Evolutionary conservation across 2,329 filamentous ascomycete species (phyloP), one percentile per base, ranked within the genome.

Genomic region (Mycogone perniciosa): DNA sequence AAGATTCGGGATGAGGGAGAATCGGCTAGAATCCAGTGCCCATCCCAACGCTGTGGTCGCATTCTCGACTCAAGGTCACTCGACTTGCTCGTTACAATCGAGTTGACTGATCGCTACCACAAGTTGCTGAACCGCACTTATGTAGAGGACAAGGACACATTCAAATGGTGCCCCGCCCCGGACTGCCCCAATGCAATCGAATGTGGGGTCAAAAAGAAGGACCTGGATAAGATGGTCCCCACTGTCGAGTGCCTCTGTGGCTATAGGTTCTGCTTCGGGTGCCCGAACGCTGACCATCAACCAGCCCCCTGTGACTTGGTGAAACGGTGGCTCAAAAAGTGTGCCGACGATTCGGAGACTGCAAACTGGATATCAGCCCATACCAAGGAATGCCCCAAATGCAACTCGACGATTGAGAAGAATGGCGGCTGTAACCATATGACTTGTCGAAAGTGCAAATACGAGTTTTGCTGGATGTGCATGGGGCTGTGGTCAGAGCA

Each of bases 381-480:
- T 67, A 99, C 93, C 2, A 99, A 99, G 66, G 93, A 99, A 67
- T 99, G 93, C 57, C 92, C 93, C 0, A 93, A 88, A 66, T 99
- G 93, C 69, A 84, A 89, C 60, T 97, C 92, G 2, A 99, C 93
- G 0, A 99, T 99, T 41, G 93, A 99, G 71, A 99, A 99, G 80
- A 99, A 99, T 59, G 91, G 91, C 47, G 91, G 91, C 4, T 96
- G 91, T 74, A 96, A 96, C 72, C 91, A 96, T 68, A 96, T 96
- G 91, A 96, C 91, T 0, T 96, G 91, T 67, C 79, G 91, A 51
- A 96, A 96, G 69, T 96, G 91, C 74, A 89, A 90, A 63, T 85
- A 96, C 64, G 91, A 96, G 64, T 96, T 99, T 64, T 99, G 93
- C 72, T 99, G 93, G 93, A 97, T 99, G 88, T 99, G 93, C 64